phyloP scores from a whole-genome alignment of 2,329 filamentous ascomycete genomes.

The Orbilia javanica region DNA sequence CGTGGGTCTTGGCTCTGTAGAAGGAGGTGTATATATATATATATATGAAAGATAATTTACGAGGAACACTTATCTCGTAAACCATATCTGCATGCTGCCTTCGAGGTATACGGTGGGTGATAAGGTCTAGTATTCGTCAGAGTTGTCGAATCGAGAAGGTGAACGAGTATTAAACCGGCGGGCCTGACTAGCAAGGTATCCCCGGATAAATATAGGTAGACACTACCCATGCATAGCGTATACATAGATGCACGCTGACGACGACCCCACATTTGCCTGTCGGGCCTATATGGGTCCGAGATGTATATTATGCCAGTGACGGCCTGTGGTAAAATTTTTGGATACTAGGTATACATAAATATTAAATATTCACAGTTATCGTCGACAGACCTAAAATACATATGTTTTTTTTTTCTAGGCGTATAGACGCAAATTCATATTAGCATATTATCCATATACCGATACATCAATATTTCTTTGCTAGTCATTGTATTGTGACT shows the following conservation, averaged over 20 bases:
- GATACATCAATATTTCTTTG: not conserved
- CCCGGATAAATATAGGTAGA: not conserved
- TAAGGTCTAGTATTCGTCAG: too few species aligned
- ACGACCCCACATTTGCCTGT: not conserved
- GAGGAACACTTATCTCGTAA: too few species aligned
- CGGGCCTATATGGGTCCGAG: slow-evolving; percentile 4
- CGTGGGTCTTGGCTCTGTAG: too few species aligned
- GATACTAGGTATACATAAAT: too few species aligned
- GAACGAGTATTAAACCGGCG: not conserved
- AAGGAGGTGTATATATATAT: too few species aligned
- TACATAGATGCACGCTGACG: not conserved
- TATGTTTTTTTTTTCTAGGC: not conserved
- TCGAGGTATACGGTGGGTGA: too few species aligned
- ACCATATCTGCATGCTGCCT: too few species aligned
- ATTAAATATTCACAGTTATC: too few species aligned
- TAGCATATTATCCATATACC: too few species aligned
- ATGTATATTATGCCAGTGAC: not conserved
- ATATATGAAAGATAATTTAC: too few species aligned
- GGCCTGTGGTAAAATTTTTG: not conserved
- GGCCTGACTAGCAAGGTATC: not conserved
- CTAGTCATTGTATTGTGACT: not conserved
- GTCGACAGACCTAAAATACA: too few species aligned
- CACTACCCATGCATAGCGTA: too few species aligned
- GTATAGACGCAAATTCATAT: not conserved
- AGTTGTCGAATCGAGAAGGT: slow-evolving; percentile 7